Base-by-base conservation (phyloP, 2,329 filamentous ascomycete species). In the Penicillium sp. region DNA sequence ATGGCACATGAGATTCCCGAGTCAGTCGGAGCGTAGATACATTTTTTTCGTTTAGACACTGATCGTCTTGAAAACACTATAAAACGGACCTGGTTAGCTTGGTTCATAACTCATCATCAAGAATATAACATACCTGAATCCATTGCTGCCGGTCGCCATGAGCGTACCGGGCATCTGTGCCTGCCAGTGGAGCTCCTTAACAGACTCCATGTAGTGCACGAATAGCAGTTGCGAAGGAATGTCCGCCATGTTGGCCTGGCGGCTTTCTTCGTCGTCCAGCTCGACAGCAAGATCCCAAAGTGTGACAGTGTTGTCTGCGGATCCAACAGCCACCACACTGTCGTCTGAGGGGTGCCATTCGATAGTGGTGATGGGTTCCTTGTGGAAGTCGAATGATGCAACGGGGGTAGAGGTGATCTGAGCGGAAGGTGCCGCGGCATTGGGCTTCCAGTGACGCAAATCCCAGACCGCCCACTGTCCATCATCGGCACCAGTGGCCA, bases 291-390 rank as follows among this genome's bases (percentile, higher is more conserved):
- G 77, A 84, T 99, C 94, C 94, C 94, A 97, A 33, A 97, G 79
- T 1, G 94, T 97, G 33, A 97, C 86, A 0, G 93, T 97, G 78
- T 93, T 93, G 75, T 99, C 94, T 44, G 89, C 94, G 0, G 91
- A 91, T 23, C 91, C 93, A 42, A 97, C 92, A 3, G 91, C 90
- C 17, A 99, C 86, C 69, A 97, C 96, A 73, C 90, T 96, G 81
- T 99, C 93, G 70, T 99, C 94, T 1, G 91, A 93, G 2, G 94
- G 93, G 76, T 97, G 93, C 93, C 94, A 99, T 79, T 97, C 93
- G 39, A 99, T 85, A 66, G 89, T 91, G 7, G 94, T 99, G 68
- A 99, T 91, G 68, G 96, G 94, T 76, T 97, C 91, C 76, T 91
- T 93, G 82, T 99, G 93, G 81, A 96, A 97, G 70, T 87, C 83